Base-by-base conservation (phyloP, 257 asterid species). In the Ocimum tenuiflorum region DNA sequence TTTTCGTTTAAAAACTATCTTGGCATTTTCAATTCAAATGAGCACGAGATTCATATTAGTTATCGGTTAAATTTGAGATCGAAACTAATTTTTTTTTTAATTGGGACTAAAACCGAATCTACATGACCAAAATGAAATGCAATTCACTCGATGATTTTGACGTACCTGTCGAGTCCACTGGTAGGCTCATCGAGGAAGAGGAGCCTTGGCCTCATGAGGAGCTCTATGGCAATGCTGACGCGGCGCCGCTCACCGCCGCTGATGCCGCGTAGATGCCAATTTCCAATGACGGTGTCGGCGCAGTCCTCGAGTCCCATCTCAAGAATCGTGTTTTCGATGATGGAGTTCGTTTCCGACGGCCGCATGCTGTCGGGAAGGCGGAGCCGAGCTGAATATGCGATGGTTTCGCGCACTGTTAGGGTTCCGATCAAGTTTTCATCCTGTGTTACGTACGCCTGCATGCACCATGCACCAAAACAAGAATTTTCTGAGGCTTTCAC, bases 241-340 rank as follows among this genome's bases (percentile, higher is more conserved):
- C 98, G 81, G 53, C 96, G 82, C 72, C 76, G 86, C 67, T 91
- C 96, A 6, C 98, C 98, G 6, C 98, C 98, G 12, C 98, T 92
- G 42, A 92, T 77, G 14, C 98, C 98, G 0, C 98, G 84, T 78
- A 92, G 69, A 69, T 92, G 98, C 98, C 98, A 92, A 42, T 89
- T 92, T 15, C 97, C 98, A 3, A 92, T 83, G 0, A 89, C 96
- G 0, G 96, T 91, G 64, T 91, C 96, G 1, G 98, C 96, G 54
- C 98, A 91, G 43, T 91, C 98, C 45, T 92, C 88, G 27, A 92
- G 95, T 0, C 98, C 98, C 98, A 91, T 89, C 58, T 92, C 98
- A 1, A 81, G 13, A 22, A 92, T 92, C 10, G 98, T 86, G 76
- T 88, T 85, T 78, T 92, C 98, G 0, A 92, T 82, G 68, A 92